Evolutionary conservation across 345 rosid genomes (phyloP).

Genomic region (Citrus maxima): DNA sequence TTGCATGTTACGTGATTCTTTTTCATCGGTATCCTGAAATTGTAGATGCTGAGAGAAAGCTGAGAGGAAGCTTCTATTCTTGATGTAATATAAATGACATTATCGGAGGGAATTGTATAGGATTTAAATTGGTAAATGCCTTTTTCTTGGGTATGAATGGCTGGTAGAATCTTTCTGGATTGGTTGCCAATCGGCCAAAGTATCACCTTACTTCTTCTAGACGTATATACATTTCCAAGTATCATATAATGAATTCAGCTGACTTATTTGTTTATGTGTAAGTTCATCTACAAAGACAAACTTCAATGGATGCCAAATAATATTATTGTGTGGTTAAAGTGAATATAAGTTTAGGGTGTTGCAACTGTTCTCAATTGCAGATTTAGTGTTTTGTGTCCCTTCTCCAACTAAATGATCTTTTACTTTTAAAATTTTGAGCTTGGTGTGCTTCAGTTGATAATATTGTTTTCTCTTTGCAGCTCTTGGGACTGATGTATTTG

Average conservation of each 20-base stretch:
- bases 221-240: not conserved
- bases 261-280: not conserved
- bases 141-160: no score
- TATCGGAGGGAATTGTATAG: not conserved
- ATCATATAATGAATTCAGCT: not conserved
- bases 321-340: not conserved
- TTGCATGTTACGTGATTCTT: not conserved
- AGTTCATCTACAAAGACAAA: not conserved
- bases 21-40: not conserved
- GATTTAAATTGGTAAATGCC: not conserved
- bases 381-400: not conserved
- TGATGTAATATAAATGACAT: not conserved
- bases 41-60: no score
- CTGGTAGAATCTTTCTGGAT: no score
- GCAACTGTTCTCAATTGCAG: not conserved
- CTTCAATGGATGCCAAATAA: not conserved
- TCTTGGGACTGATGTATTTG: conserved; percentile 63
- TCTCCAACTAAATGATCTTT: not conserved
- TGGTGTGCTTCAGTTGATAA: not conserved
- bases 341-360: not conserved
- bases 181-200: no score
- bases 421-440: not conserved
- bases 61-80: not conserved
- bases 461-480: conserved; percentile 36
- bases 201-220: no score